Evolutionary conservation across 352 stramenopile genomes (phyloP).

Genomic region (Pythium phragmitis): DNA sequence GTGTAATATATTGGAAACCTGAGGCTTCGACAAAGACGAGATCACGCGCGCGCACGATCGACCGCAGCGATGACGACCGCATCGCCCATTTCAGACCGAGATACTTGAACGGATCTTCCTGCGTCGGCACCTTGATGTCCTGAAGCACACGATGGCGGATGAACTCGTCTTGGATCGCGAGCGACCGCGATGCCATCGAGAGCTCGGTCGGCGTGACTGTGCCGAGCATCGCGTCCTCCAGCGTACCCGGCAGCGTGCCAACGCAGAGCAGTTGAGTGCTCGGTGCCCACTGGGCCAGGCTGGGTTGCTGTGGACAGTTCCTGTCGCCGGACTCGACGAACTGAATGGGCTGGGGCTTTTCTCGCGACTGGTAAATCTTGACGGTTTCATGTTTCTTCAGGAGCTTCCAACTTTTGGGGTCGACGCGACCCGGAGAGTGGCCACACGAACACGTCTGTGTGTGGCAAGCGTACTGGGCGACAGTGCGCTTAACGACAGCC

Average conservation of each 20-base stretch:
- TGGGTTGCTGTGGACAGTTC: not conserved
- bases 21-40: conserved; percentile 9
- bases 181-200: conserved; percentile 4
- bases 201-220: conserved; percentile 2
- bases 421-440: not conserved
- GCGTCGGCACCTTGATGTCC: conserved; percentile 1
- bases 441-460: not conserved
- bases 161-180: conserved; percentile 13
- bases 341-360: not conserved
- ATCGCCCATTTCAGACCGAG: conserved; percentile 15
- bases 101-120: conserved; percentile 13
- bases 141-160: conserved; percentile 4
- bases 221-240: conserved; percentile 22
- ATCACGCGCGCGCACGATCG: conserved; percentile 23
- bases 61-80: conserved; percentile 1
- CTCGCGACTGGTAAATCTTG: conserved; percentile 10
- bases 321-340: not conserved
- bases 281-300: not conserved
- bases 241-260: conserved; percentile 9
- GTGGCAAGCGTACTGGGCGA: conserved; percentile 6
- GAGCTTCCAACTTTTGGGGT: not conserved
- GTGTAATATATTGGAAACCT: not conserved
- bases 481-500: not conserved
- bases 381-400: conserved; percentile 9
- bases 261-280: conserved; percentile 1